A percentile compares a stretch with the other conserved stretches of the same genome.
phyloP scores from a whole-genome alignment of 1,139 yeast species.

The Cylindricascospora bacillispora region DNA sequence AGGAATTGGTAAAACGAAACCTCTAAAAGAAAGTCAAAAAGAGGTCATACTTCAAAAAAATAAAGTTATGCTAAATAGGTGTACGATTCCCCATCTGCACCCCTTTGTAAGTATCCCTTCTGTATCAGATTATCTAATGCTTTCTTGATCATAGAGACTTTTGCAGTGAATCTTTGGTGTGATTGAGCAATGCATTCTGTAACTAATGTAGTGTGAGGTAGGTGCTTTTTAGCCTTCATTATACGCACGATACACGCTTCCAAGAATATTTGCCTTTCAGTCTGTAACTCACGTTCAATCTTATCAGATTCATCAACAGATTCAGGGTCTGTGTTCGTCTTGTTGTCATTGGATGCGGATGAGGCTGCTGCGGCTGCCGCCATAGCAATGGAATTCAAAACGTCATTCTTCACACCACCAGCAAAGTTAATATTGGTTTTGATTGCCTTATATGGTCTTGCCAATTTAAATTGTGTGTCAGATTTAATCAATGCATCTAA shows the following conservation, averaged over 20 bases:
- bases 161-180: slow-evolving; percentile 72
- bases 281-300: slow-evolving; percentile 73
- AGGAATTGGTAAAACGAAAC: no score
- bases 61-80: slow-evolving; percentile 65
- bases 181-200: slow-evolving; percentile 87
- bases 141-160: slow-evolving; percentile 72
- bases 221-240: slow-evolving; percentile 82
- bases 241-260: slow-evolving; percentile 92
- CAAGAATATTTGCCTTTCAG: slow-evolving; percentile 73
- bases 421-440: slow-evolving; percentile 78
- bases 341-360: slow-evolving; percentile 4
- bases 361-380: slow-evolving; percentile 1
- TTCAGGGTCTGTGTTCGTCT: slow-evolving; percentile 5
- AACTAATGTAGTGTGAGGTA: slow-evolving; percentile 68
- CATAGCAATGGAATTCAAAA: slow-evolving; percentile 12
- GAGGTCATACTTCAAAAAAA: no score
- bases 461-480: slow-evolving; percentile 57
- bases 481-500: slow-evolving; percentile 35
- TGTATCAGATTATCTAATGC: slow-evolving; percentile 81
- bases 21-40: no score
- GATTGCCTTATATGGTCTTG: slow-evolving; percentile 74
- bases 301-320: slow-evolving; percentile 51
- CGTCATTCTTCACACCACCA: slow-evolving; percentile 65
- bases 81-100: slow-evolving; percentile 56
- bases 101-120: slow-evolving; percentile 70